These are phyloP conservation scores for Glycine latifolia DNA, from an alignment of 306 rosid genomes.

Conservation along the genomic window DNA sequence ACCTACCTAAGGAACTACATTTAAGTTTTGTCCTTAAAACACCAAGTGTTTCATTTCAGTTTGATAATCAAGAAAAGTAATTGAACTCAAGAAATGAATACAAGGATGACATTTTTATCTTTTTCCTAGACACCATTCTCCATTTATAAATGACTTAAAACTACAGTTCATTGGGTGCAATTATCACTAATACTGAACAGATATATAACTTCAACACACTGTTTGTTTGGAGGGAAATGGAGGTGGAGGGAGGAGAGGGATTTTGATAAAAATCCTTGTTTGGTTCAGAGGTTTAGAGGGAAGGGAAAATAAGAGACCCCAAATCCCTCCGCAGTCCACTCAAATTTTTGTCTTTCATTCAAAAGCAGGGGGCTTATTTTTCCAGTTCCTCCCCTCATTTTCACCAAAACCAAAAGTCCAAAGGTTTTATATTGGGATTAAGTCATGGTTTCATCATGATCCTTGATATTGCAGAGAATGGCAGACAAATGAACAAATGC, in stretches of 20 bases:
- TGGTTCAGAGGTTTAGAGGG: too few relatives aligned
- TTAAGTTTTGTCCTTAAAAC: too few relatives aligned
- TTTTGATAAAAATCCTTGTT: background rate
- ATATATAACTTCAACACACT: background rate
- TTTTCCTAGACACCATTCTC: background rate
- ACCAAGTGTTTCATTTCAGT: background rate
- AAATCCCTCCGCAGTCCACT: too few relatives aligned
- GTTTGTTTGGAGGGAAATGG: background rate
- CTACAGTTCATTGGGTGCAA: slow-evolving; percentile 1
- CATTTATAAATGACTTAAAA: background rate
- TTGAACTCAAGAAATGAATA: slow-evolving; percentile 8
- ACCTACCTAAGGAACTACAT: background rate
- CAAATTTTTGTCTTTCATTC: too few relatives aligned
- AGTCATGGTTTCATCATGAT: background rate
- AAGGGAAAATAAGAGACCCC: too few relatives aligned
- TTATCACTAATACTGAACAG: background rate
- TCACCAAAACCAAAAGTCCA: background rate
- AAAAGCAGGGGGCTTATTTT: too few relatives aligned
- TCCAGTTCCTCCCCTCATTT: background rate
- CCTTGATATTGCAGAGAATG: background rate
- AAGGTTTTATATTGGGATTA: background rate
- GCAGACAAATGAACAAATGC: background rate
- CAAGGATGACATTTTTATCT: background rate
- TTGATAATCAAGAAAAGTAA: background rate
- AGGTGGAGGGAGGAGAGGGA: background rate